These are phyloP conservation scores for Candida nonsorbophila DNA, from an alignment of 805 yeast genomes.

Conservation along the genomic window DNA sequence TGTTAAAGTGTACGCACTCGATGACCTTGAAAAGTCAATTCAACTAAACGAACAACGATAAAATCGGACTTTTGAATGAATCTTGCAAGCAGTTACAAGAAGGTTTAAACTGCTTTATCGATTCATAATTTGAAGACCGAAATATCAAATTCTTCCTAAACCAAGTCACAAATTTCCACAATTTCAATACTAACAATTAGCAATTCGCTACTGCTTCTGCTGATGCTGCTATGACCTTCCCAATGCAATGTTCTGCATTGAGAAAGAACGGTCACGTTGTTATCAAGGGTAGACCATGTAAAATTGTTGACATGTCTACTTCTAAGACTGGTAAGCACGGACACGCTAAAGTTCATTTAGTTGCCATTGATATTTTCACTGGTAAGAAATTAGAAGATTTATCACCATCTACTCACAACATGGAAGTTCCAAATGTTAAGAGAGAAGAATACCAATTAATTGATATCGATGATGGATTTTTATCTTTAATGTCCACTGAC, in stretches of 20 bases:
- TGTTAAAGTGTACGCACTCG: too few relatives aligned
- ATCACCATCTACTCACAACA: slow-evolving; percentile 99
- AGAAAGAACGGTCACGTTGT: slow-evolving; percentile 99
- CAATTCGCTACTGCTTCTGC: slow-evolving; percentile 98
- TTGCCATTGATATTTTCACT: slow-evolving; percentile 98
- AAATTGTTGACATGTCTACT: slow-evolving; percentile 99
- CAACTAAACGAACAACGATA: too few relatives aligned
- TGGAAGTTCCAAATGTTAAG: slow-evolving; percentile 97
- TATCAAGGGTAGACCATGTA: slow-evolving; percentile 99
- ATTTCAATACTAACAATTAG: slow-evolving; percentile 35
- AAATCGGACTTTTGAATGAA: too few relatives aligned
- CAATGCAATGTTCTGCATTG: slow-evolving; percentile 99
- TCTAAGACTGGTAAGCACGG: slow-evolving; percentile 99
- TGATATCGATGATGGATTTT: slow-evolving; percentile 98
- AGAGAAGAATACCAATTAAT: slow-evolving; percentile 96
- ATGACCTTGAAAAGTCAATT: too few relatives aligned
- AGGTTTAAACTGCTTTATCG: too few relatives aligned
- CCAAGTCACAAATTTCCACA: not conserved
- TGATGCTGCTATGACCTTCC: slow-evolving; percentile 97
- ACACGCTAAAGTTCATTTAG: slow-evolving; percentile 99
- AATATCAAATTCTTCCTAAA: too few relatives aligned
- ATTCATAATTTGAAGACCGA: too few relatives aligned
- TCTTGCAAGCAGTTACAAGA: too few relatives aligned
- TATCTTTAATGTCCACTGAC: slow-evolving; percentile 91
- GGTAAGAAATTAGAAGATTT: slow-evolving; percentile 99